Percentiles rank a stretch among this genome's conserved stretches.
Conservation (phyloP, 306 rosid genomes). For the Ammopiptanthus mongolicus region DNA sequence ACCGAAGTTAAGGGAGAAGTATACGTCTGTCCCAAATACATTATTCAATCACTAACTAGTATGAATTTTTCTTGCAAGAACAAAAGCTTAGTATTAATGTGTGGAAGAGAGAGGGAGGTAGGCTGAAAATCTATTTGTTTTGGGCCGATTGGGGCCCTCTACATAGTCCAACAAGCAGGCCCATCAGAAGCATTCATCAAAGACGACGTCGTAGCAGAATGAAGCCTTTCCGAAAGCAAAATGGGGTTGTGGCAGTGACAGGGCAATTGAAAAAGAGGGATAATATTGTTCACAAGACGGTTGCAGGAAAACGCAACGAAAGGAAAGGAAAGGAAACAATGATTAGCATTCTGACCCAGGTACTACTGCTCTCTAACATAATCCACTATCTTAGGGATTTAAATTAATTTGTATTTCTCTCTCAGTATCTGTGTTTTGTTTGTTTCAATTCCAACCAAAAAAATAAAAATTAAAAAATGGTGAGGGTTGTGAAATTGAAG, state of each 20-base stretch:
- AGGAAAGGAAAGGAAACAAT: slow-evolving; percentile 28
- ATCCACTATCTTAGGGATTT: background rate
- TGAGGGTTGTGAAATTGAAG: background rate
- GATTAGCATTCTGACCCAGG: slow-evolving; percentile 85
- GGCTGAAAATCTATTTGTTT: no score
- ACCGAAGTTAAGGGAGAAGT: no score
- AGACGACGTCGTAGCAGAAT: slow-evolving; percentile 17
- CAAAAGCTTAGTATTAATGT: no score
- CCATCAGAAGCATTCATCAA: background rate
- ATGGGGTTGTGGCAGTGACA: background rate
- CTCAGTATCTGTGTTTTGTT: background rate
- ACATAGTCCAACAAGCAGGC: background rate
- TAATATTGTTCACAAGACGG: slow-evolving; percentile 1
- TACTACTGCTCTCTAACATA: slow-evolving; percentile 13
- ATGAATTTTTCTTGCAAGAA: no score
- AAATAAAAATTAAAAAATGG: background rate
- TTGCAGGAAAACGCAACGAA: slow-evolving; percentile 6
- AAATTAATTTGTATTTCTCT: background rate
- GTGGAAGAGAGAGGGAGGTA: no score
- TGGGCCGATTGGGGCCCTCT: no score
- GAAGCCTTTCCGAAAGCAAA: background rate
- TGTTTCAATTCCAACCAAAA: background rate
- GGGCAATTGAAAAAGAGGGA: background rate
- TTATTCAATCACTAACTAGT: no score
- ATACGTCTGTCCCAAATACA: no score